Conservation (phyloP, 2,329 filamentous ascomycete genomes). For the Colletotrichum gloeosporioides region DNA sequence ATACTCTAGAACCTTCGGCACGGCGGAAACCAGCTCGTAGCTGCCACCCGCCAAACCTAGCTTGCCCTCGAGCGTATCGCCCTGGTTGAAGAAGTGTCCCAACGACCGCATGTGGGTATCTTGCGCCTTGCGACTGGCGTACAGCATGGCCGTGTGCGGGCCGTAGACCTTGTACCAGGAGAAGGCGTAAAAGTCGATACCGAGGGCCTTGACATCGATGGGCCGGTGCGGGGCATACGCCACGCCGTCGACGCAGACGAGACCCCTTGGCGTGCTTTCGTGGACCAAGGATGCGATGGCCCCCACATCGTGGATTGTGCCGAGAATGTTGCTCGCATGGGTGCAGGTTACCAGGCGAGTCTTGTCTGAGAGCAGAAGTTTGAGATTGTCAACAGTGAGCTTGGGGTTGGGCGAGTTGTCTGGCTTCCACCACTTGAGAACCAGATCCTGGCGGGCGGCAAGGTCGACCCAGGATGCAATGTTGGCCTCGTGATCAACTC, state of each 20-base stretch:
- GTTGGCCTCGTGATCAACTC: conserved; percentile 80
- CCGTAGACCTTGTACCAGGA: conserved; percentile 87
- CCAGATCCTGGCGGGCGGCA: conserved; percentile 63
- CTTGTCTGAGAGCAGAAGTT: conserved; percentile 62
- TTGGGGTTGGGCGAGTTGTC: conserved; percentile 55
- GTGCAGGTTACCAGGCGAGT: conserved; percentile 77
- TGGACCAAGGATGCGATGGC: conserved; percentile 61
- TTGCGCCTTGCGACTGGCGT: conserved; percentile 64
- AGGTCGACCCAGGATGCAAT: conserved; percentile 76
- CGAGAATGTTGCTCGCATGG: conserved; percentile 76
- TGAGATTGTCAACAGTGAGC: conserved; percentile 62
- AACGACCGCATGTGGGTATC: conserved; percentile 54
- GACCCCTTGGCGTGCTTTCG: conserved; percentile 51
- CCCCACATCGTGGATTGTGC: conserved; percentile 70
- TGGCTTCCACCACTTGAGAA: conserved; percentile 74
- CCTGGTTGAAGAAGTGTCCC: conserved; percentile 72
- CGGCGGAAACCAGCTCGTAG: conserved; percentile 71
- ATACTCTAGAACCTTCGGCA: conserved; percentile 68
- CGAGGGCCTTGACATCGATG: conserved; percentile 71
- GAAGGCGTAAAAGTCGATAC: conserved; percentile 79
- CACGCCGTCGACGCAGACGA: conserved; percentile 78
- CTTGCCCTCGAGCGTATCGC: conserved; percentile 66
- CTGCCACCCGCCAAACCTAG: conserved; percentile 71
- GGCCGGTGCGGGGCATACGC: conserved; percentile 76
- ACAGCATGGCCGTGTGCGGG: conserved; percentile 75